Evolutionary conservation across 2,329 filamentous ascomycete genomes (phyloP).

Genomic region (Diaporthe eres): DNA sequence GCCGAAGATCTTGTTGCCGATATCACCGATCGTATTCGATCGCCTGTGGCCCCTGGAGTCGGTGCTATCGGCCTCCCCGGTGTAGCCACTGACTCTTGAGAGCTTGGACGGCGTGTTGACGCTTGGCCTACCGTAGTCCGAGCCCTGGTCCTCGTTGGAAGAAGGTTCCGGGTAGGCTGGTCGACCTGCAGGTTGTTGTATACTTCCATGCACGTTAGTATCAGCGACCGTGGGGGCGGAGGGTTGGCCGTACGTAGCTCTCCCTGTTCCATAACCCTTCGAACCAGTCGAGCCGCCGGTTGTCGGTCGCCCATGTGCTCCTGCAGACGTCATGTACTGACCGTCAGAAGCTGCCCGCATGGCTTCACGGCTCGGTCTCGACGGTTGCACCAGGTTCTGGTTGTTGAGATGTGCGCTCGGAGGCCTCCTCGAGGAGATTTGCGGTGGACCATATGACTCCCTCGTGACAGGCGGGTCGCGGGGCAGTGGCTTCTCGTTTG

Average conservation of each 20-base stretch:
- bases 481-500: constrained; percentile 70
- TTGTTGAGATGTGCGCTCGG: constrained; percentile 62
- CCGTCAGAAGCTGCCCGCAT: constrained; percentile 69
- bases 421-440: constrained; percentile 57
- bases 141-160: constrained; percentile 60
- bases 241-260: constrained; percentile 89
- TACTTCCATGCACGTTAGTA: constrained; percentile 89
- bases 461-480: constrained; percentile 66
- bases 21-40: constrained; percentile 83
- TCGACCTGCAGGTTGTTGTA: constrained; percentile 81
- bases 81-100: constrained; percentile 70
- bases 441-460: constrained; percentile 54
- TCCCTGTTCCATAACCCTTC: constrained; percentile 69
- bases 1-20: constrained; percentile 88
- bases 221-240: constrained; percentile 88
- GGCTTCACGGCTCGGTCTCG: constrained; percentile 63
- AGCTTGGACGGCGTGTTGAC: constrained; percentile 72
- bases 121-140: constrained; percentile 71
- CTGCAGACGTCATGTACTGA: constrained; percentile 65
- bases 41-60: constrained; percentile 73
- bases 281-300: constrained; percentile 83
- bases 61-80: constrained; percentile 64
- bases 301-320: constrained; percentile 73
- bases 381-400: constrained; percentile 59
- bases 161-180: constrained; percentile 71